Base-by-base conservation (phyloP, 306 rosid genomes). In the Cicer cuneatum region DNA sequence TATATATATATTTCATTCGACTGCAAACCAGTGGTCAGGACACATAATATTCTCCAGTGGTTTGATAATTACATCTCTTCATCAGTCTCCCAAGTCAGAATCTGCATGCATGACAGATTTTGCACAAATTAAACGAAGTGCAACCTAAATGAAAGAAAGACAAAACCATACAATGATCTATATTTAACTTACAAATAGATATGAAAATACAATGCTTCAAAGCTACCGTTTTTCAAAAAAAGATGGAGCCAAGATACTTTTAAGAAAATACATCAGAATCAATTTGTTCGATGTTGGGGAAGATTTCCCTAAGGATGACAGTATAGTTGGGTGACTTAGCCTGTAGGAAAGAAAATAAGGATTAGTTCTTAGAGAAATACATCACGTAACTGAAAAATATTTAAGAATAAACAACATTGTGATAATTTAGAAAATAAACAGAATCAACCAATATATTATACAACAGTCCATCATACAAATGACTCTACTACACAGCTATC, bases 261-360 rank as follows among this genome's bases (percentile, higher is more conserved):
- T 83, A 88, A 16, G 85, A 84, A 85, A 86, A 91, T 21, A 94
- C 60, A 75, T 73, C 7, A 43, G 91, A 90, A 85, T 90, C 96
- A 80, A 93, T 85, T 78, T 93, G 98, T 78, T 93, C 83, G 60
- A 90, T 64, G 66, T 89, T 90, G 66, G 95, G 90, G 74, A 93
- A 89, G 76, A 79, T 62, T 72, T 85, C 75, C 85, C 76, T 85
- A 43, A 94, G 43, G 5, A 70, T 52, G 59, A 15, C 74, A 65
- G 83, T 47, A 80, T 94, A 94, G 72, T 83, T 77, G 19, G 97
- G 79, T 46, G 83, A 72, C 78, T 82, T 94, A 8, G 90, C 98
- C 97, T 91, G 97, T 66, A 82, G 78, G 77, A 68, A 73, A 59
- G 67, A n/a, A 66, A 40, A 52, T 71, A 48, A 71, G 3, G 64